Conservation (phyloP, 177 flowering plant species). For the Telopea speciosissima region DNA sequence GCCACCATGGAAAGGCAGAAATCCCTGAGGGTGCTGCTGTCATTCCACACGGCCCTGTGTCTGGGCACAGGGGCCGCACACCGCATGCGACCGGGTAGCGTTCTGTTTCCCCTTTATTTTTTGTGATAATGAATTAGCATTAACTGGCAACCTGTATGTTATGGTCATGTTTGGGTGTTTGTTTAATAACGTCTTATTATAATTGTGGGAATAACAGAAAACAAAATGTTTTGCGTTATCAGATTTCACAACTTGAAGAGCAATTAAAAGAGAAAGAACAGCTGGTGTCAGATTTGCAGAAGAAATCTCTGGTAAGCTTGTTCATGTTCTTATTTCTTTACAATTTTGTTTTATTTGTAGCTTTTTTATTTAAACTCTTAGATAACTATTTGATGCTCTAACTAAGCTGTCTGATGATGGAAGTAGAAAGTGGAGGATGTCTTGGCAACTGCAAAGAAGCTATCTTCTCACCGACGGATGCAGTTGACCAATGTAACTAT, state of each 20-base stretch:
- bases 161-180: not conserved
- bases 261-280: slow-evolving; percentile 38
- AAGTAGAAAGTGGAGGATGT: slow-evolving; percentile 69
- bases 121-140: not conserved
- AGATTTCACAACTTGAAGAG: slow-evolving; percentile 61
- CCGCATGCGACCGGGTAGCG: no score
- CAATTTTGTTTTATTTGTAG: not conserved
- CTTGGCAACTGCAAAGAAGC: slow-evolving; percentile 48
- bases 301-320: slow-evolving; percentile 51
- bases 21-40: no score
- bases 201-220: not conserved
- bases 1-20: no score
- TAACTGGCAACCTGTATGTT: not conserved
- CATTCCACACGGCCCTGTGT: no score
- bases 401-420: slow-evolving; percentile 8
- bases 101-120: no score
- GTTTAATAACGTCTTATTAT: not conserved
- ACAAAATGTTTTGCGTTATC: slow-evolving; percentile 13
- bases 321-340: not conserved
- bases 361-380: no score
- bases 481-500: slow-evolving; percentile 57
- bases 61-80: no score
- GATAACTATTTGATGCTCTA: not conserved
- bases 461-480: slow-evolving; percentile 42
- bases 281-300: slow-evolving; percentile 48